Evolutionary conservation across 345 rosid genomes (phyloP), one percentile per base, ranked within the genome.

Genomic region (Populus simonii): DNA sequence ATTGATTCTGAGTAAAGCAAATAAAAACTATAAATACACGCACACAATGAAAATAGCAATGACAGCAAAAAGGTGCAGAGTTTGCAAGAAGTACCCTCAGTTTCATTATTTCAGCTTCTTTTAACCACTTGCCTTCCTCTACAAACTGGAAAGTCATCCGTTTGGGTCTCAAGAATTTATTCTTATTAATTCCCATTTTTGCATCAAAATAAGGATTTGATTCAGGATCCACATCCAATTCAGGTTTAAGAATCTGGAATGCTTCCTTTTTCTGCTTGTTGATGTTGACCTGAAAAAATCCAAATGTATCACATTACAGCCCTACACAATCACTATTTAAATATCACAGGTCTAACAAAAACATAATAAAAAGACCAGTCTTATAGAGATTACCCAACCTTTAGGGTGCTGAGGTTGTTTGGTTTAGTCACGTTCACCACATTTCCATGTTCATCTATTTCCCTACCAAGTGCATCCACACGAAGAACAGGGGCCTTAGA

Each of bases 101-200:
- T 83, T 89, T 96, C 61, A 92, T 81, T 17, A 79, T 86, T 83
- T 96, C 98, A 59, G 99, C 98, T 43, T 96, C 99, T 83, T 86
- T 92, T 5, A 94, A 86, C 99, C 99, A 96, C 87, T 89, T 93
- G 18, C 98, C 99, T 87, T 96, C 98, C 86, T 93, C 96, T 69
- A 96, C 99, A 89, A 96, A 96, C 92, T 88, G 97, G 83, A 96
- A 92, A 66, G 78, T 80, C 96, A 90, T 89, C 75, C 93, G 84
- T 84, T 96, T 96, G 74, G 98, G 98, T 81, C 99, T 91, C 85
- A 96, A 77, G 73, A 96, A 86, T 85, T 96, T 96, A 83, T 66
- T 84, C 78, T 92, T 91, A 82, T 93, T 81, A 57, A 96, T 84
- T 70, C 98, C 98, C 99, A 93, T 96, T 74, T 88, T 84, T 9